Conservation (phyloP, 2,329 filamentous ascomycete genomes). For the Aureobasidium sp. region DNA sequence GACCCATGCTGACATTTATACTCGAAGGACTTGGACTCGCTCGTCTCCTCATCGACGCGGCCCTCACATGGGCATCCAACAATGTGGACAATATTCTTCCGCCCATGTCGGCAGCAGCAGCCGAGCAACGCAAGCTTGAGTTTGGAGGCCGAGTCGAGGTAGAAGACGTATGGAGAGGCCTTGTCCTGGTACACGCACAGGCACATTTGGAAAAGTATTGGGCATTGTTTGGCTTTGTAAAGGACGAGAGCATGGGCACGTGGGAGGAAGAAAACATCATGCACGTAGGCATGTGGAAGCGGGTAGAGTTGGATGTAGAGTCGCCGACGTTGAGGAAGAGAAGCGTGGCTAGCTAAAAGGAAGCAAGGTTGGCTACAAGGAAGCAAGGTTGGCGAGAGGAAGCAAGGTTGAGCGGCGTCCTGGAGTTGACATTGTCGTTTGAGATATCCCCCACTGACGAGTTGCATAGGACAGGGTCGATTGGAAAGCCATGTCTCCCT, state of each 20-base stretch:
- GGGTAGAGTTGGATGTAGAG: constrained; percentile 35
- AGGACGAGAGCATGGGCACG: constrained; percentile 62
- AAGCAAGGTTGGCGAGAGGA: too few relatives aligned
- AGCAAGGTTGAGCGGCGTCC: not conserved
- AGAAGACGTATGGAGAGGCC: constrained; percentile 56
- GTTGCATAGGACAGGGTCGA: not conserved
- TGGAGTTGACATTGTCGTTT: not conserved
- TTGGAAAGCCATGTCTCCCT: not conserved
- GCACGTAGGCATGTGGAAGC: constrained; percentile 76
- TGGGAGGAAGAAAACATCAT: constrained; percentile 81
- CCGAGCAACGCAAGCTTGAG: constrained; percentile 31
- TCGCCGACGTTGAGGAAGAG: not conserved
- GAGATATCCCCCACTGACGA: constrained; percentile 11
- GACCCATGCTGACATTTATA: not conserved
- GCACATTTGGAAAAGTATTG: constrained; percentile 56
- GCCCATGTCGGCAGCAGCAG: constrained; percentile 28
- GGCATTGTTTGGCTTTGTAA: constrained; percentile 60
- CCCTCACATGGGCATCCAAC: constrained; percentile 56
- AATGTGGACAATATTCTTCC: constrained; percentile 44
- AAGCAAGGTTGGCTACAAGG: too few relatives aligned
- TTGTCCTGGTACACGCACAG: constrained; percentile 75
- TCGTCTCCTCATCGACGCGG: constrained; percentile 56
- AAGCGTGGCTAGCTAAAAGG: not conserved
- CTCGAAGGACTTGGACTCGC: constrained; percentile 47
- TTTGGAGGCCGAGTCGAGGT: constrained; percentile 23